Evolutionary conservation across 176 grass and related monocot species (phyloP).

Genomic region (Urochloa ruziziensis): DNA sequence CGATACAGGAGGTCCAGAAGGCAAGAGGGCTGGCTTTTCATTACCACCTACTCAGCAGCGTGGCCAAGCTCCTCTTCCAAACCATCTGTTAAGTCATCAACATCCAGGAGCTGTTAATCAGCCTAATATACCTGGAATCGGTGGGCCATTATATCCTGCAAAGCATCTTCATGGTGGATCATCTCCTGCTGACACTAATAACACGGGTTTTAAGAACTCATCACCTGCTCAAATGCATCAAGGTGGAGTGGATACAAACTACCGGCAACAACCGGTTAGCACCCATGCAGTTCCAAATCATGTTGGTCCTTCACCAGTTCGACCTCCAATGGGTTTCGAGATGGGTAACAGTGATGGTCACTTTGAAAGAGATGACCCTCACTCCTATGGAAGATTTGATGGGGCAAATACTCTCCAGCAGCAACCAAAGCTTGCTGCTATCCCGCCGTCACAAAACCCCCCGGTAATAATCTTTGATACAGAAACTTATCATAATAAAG

Average conservation of each 20-base stretch:
- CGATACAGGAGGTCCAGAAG: constrained; percentile 35
- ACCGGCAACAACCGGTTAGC: constrained; percentile 41
- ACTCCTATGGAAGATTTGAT: constrained; percentile 54
- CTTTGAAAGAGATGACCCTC: constrained; percentile 54
- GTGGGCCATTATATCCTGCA: constrained; percentile 39
- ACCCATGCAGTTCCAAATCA: constrained; percentile 47
- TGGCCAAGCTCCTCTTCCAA: constrained; percentile 33
- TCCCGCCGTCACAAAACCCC: constrained; percentile 50
- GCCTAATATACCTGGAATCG: constrained; percentile 34
- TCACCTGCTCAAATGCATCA: constrained; percentile 48
- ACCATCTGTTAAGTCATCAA: constrained; percentile 49
- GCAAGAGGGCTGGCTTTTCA: constrained; percentile 51
- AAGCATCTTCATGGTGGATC: constrained; percentile 48
- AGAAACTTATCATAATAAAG: not conserved
- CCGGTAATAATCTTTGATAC: constrained; percentile 40
- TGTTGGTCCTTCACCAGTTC: constrained; percentile 41
- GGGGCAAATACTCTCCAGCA: constrained; percentile 51
- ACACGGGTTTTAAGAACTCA: constrained; percentile 32
- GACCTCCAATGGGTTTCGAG: constrained; percentile 54
- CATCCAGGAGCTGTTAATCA: constrained; percentile 37
- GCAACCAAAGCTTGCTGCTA: constrained; percentile 73
- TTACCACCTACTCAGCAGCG: constrained; percentile 47
- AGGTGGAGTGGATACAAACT: constrained; percentile 40
- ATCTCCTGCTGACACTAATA: constrained; percentile 38
- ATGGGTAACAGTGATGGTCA: constrained; percentile 50